Conservation (phyloP, 176 grass and related monocot species). For the Rhynchospora breviuscula region DNA sequence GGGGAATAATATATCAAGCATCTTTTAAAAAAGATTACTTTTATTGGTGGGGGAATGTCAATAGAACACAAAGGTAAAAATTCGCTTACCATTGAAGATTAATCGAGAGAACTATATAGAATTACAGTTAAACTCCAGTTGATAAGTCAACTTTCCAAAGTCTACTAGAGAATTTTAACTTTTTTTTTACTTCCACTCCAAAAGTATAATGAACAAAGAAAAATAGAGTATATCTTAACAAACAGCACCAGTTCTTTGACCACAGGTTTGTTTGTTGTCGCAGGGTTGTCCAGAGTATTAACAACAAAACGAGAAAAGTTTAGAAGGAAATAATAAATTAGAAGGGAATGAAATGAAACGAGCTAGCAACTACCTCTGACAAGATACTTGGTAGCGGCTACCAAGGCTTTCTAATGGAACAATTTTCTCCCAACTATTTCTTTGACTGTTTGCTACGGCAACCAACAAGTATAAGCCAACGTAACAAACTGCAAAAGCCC, state of each 20-base stretch:
- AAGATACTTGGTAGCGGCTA: not conserved
- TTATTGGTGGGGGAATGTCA: not conserved
- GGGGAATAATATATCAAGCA: not conserved
- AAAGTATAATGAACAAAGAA: not conserved
- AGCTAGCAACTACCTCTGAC: not conserved
- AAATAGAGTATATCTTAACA: not conserved
- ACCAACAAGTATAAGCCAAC: too few species aligned
- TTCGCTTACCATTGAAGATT: not conserved
- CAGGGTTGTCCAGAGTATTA: not conserved
- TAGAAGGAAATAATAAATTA: not conserved
- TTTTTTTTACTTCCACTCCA: not conserved
- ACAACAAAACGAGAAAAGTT: too few species aligned
- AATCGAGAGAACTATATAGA: not conserved
- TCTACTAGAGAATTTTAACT: not conserved
- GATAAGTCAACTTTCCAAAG: not conserved
- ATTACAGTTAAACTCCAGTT: too few species aligned
- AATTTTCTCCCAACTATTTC: too few species aligned
- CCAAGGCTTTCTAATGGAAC: not conserved
- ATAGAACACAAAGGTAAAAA: not conserved
- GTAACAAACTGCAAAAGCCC: too few species aligned
- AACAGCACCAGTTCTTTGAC: not conserved
- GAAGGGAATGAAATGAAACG: not conserved
- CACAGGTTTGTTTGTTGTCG: not conserved
- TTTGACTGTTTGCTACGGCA: too few species aligned
- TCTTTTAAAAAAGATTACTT: not conserved